These are phyloP conservation scores for Penicillium lividum DNA, from an alignment of 495 filamentous ascomycete genomes.

Conservation along the genomic window DNA sequence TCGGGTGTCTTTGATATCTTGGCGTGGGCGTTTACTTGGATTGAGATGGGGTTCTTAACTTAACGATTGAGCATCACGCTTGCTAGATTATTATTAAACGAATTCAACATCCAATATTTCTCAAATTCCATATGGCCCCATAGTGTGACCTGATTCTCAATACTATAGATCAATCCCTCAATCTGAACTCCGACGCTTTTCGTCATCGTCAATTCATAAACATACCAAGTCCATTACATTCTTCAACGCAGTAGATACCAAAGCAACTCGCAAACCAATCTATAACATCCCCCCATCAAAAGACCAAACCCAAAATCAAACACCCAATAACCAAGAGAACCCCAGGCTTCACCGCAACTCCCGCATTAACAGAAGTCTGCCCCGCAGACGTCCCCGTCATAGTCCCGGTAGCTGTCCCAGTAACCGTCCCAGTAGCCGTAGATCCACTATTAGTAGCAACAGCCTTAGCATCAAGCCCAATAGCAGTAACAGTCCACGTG, in stretches of 20 bases:
- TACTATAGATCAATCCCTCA: background rate
- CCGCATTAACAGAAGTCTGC: constrained; percentile 12
- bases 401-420: constrained; percentile 19
- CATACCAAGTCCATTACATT: background rate
- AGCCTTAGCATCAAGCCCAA: constrained; percentile 26
- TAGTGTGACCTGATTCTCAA: background rate
- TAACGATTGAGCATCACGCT: background rate
- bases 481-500: constrained; percentile 29
- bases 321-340: constrained; percentile 10
- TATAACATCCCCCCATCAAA: background rate
- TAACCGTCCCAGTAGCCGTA: constrained; percentile 23
- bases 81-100: background rate
- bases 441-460: constrained; percentile 25
- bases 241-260: constrained; percentile 1
- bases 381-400: constrained; percentile 9
- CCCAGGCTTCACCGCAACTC: constrained; percentile 2
- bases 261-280: background rate
- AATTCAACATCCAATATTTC: background rate
- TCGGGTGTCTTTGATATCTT: background rate
- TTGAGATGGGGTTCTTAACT: background rate
- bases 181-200: background rate
- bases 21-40: background rate
- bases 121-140: background rate
- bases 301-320: constrained; percentile 7
- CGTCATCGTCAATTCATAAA: constrained; percentile 8